These are phyloP conservation scores for Fagopyrum homotropicum DNA, from an alignment of 148 eudicot species.

Conservation along the genomic window DNA sequence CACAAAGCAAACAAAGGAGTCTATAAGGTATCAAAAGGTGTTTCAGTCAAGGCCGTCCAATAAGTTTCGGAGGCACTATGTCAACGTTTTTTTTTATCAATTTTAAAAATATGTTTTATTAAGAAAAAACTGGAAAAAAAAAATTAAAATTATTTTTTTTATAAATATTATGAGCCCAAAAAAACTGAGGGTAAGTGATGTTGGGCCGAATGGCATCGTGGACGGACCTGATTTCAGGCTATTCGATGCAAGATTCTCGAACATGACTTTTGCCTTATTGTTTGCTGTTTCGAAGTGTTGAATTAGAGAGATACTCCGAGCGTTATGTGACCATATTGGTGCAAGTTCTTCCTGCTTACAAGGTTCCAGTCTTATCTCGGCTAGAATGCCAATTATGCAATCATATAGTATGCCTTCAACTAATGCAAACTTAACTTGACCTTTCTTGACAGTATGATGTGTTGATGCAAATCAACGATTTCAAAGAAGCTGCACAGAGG, in stretches of 20 bases:
- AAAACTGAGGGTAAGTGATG: too few species aligned
- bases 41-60: too few species aligned
- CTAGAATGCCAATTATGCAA: neutral
- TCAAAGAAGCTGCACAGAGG: slow-evolving; percentile 30
- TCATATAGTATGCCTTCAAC: neutral
- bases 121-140: too few species aligned
- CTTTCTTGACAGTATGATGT: slow-evolving; percentile 19
- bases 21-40: slow-evolving; percentile 28
- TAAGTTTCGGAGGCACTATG: too few species aligned
- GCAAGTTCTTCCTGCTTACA: slow-evolving; percentile 32
- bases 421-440: neutral
- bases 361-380: slow-evolving; percentile 31
- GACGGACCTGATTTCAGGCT: neutral
- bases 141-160: too few species aligned
- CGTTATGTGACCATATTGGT: slow-evolving; percentile 33
- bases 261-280: neutral
- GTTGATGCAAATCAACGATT: slow-evolving; percentile 26
- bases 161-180: too few species aligned
- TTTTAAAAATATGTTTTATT: too few species aligned
- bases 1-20: slow-evolving; percentile 26
- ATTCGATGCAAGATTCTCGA: neutral
- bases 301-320: slow-evolving; percentile 34
- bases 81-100: too few species aligned
- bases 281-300: slow-evolving; percentile 35
- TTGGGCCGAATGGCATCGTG: too few species aligned